Percentiles rank a stretch among this genome's conserved stretches.
Conservation (phyloP, 768 basidiomycete genomes). For the Rhodocollybia butyracea region DNA sequence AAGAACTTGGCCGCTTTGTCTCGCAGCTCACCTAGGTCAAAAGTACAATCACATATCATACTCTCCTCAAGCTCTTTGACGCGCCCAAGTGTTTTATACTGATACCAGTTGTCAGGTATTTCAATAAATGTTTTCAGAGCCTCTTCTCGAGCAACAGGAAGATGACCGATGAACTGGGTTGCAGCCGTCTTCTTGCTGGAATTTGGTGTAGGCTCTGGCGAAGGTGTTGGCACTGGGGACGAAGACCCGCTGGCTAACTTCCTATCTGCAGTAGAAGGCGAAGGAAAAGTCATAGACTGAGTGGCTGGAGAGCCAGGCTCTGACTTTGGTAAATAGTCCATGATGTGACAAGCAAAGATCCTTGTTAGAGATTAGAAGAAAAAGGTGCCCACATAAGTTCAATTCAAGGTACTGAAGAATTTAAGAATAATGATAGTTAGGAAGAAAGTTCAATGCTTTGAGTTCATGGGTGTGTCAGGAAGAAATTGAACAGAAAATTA, state of each 20-base stretch:
- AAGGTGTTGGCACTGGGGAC: conserved; percentile 2
- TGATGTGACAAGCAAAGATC: conserved; percentile 5
- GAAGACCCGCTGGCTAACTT: background rate
- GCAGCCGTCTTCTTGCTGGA: conserved; percentile 32
- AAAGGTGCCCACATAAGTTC: background rate
- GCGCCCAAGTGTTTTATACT: conserved; percentile 82
- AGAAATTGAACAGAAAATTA: background rate
- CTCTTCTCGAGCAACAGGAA: conserved; percentile 71
- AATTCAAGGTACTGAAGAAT: background rate
- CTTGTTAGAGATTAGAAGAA: background rate
- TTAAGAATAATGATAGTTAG: background rate
- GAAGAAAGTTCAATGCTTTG: background rate
- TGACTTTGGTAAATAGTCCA: conserved; percentile 21
- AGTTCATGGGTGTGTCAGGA: background rate
- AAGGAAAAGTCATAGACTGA: background rate
- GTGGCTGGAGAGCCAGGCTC: conserved; percentile 19
- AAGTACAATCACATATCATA: conserved; percentile 93
- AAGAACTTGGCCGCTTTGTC: conserved; percentile 3
- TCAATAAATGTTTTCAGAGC: conserved; percentile 73
- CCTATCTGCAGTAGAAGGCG: conserved; percentile 11
- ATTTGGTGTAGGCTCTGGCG: conserved; percentile 20
- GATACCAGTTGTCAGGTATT: conserved; percentile 79
- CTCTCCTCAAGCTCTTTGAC: conserved; percentile 88
- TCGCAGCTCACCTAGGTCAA: conserved; percentile 64
- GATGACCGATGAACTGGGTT: conserved; percentile 75